These are phyloP conservation scores for Leptographium procerum DNA, from an alignment of 2,329 filamentous ascomycete genomes.

Conservation along the genomic window DNA sequence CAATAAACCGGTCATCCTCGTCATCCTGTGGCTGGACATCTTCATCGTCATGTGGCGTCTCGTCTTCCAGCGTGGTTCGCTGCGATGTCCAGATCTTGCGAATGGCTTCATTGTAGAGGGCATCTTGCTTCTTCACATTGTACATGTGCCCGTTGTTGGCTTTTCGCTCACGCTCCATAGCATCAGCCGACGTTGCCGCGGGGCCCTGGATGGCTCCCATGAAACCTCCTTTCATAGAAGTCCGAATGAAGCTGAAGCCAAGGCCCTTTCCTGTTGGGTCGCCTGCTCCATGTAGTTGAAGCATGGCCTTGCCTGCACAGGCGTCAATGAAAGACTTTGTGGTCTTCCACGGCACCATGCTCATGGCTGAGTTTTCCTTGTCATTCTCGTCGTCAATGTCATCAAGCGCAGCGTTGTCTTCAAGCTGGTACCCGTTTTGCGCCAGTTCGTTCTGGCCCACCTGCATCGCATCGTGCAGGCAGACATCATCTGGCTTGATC, in stretches of 20 bases:
- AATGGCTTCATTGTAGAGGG: conserved; percentile 84
- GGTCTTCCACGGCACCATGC: conserved; percentile 90
- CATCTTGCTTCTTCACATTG: conserved; percentile 91
- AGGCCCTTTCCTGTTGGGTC: conserved; percentile 90
- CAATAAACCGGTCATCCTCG: conserved; percentile 59
- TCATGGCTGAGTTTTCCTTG: conserved; percentile 68
- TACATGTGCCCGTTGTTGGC: conserved; percentile 92
- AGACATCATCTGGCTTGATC: conserved; percentile 94
- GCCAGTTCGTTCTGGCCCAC: conserved; percentile 82
- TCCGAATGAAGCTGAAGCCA: conserved; percentile 94
- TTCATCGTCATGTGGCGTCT: conserved; percentile 53
- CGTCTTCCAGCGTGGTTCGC: conserved; percentile 63
- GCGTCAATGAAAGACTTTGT: conserved; percentile 95
- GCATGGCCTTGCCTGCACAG: conserved; percentile 90
- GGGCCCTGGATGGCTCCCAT: conserved; percentile 65
- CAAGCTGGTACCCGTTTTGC: conserved; percentile 73
- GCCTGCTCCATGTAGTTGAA: conserved; percentile 85
- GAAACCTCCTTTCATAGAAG: conserved; percentile 95
- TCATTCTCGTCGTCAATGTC: conserved; percentile 51
- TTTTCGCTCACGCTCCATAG: conserved; percentile 75
- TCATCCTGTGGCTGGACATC: conserved; percentile 47
- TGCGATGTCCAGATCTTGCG: conserved; percentile 87
- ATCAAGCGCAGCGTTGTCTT: conserved; percentile 51
- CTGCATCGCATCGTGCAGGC: conserved; percentile 91
- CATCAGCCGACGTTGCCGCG: conserved; percentile 61